Evolutionary conservation across 176 grass and related monocot species (phyloP), one percentile per base, ranked within the genome.

Genomic region (Triticum timopheevii): DNA sequence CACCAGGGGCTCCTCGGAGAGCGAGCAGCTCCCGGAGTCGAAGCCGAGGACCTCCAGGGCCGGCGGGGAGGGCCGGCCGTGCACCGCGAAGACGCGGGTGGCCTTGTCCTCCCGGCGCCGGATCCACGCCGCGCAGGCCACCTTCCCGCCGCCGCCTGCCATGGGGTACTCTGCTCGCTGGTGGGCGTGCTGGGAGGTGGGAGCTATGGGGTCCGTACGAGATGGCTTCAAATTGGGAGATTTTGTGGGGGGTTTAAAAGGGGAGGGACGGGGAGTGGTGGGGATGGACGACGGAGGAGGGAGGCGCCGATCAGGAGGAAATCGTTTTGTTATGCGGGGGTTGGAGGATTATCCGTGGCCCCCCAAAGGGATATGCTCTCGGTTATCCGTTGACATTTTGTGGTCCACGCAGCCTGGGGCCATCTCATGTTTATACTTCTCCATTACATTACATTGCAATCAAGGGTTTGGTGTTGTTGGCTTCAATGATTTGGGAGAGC

Each of bases 91-190:
- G 24, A 90, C 69, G 82, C 50, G 90, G 64, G 83, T 88, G 54
- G 77, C 71, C 90, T 93, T 93, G 20, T 90, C 94, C 45, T 93
- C 94, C 56, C 89, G 82, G 68, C 90, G 90, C 44, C 89, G 80
- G 85, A 99, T 94, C 97, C 97, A 99, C 30, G 90, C 92, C 50
- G 89, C 90, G 77, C 92, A 99, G 16, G 85, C 84, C 56, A 69
- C 94, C 87, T 86, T 86, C 67, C 67, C 45, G 82, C 42, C 38
- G 66, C 65, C 64, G 78, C 30, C 77, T 8, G 81, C 90, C 90
- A 88, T 92, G 56, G 50, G 50, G 50, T 6, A 30, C 28, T 30
- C 28, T 30, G 15, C 11, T 39, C 42, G 17, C 36, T 20, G 17
- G 54, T 25, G 2, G 6, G 19, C 50, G 16, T 7, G 50, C 50